These are phyloP conservation scores for Magnusiomyces paraingens DNA, from an alignment of 1,139 yeast species.

Conservation along the genomic window DNA sequence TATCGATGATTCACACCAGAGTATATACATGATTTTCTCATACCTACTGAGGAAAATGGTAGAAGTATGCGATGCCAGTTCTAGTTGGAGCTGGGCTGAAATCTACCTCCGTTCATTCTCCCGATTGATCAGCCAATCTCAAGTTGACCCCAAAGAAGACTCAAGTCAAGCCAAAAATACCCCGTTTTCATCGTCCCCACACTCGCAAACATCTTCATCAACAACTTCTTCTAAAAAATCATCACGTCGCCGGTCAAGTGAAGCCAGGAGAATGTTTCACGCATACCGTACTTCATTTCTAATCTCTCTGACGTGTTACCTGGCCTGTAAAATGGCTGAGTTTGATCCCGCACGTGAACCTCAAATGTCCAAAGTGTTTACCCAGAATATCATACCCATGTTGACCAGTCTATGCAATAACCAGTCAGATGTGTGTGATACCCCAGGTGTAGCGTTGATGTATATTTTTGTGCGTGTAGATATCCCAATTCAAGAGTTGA, in stretches of 20 bases:
- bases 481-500: constrained; percentile 9
- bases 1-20: constrained; percentile 8
- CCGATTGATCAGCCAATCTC: constrained; percentile 9
- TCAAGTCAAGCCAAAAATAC: not conserved
- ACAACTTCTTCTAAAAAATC: not conserved
- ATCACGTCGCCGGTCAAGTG: not conserved
- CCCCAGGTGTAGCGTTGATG: constrained; percentile 16
- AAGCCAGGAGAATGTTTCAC: constrained; percentile 3
- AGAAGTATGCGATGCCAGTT: constrained; percentile 10
- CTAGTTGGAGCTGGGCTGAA: constrained; percentile 16
- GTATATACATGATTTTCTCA: constrained; percentile 10
- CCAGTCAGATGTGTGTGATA: constrained; percentile 14
- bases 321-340: constrained; percentile 14
- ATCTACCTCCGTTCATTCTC: constrained; percentile 13
- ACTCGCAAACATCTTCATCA: not conserved
- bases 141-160: not conserved
- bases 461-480: constrained; percentile 14
- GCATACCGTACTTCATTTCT: constrained; percentile 10
- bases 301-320: constrained; percentile 12
- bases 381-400: constrained; percentile 11
- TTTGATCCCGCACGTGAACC: constrained; percentile 11
- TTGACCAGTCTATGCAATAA: constrained; percentile 9
- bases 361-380: constrained; percentile 4
- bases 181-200: not conserved
- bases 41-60: constrained; percentile 10